Base-by-base conservation (phyloP, 352 stramenopile genomes). In the Globisporangium solare region DNA sequence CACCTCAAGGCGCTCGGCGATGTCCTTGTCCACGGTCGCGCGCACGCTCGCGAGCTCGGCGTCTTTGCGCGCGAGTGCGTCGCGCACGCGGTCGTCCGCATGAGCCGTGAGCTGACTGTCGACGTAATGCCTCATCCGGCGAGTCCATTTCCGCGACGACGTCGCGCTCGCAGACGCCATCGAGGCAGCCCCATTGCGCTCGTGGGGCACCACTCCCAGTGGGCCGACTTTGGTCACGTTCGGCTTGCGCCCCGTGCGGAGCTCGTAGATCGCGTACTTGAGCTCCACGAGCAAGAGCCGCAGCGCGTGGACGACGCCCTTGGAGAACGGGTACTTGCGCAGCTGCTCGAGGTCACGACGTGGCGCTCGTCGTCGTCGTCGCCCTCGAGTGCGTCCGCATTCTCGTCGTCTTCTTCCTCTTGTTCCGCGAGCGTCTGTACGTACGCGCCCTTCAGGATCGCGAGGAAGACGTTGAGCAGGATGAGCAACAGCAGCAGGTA, bases 361-460 rank as follows among this genome's bases (percentile, higher is more conserved):
- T 27, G 67, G 65, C 0, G 64, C n/a, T 47, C 6, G 70, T 71
- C 58, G 17, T 72, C 73, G 2, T 60, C 55, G 45, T 59, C 48
- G 0, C 21, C 39, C 8, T 43, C 39, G 17, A 39, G 14, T 10
- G 74, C 65, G 14, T 67, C 68, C 8, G 61, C 42, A 10, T 83
- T 71, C 21, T 78, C 69, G 21, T 74, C n/a, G n/a, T n/a, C 64
- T 43, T 79, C 73, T 50, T 88, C 78, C 51, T 88, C 78, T 61
- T 86, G 68, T 37, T 88, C 77, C 1, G 68, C 72, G n/a, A 86
- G 56, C 2, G 78, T 88, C 54, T 88, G 78, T 48, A 84, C 58
- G 54, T 88, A 92, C 31, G 80, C 79, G 57, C 90, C 82, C 35
- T 88, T 88, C 13, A 92, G 58, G 40, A 92, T 88, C 22, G 80